Percentiles rank a stretch among this genome's conserved stretches.
Evolutionary conservation across 2,329 filamentous ascomycete genomes (phyloP).

Genomic region (Ascochyta clinopodiicola): DNA sequence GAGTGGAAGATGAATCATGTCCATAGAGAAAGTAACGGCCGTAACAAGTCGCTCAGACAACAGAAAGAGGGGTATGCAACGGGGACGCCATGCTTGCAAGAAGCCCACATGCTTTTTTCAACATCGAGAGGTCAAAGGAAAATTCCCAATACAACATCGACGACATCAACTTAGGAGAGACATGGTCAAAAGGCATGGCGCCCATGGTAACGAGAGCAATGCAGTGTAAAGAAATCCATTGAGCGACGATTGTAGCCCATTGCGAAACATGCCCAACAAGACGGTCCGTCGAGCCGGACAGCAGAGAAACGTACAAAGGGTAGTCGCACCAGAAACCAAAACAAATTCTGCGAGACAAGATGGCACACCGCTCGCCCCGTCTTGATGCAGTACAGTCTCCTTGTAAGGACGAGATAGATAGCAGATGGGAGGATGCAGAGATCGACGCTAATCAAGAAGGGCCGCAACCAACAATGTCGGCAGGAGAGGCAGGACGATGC

Average conservation of each 20-base stretch:
- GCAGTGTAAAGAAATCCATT: constrained; percentile 37
- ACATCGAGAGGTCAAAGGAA: constrained; percentile 25
- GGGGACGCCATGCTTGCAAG: constrained; percentile 16
- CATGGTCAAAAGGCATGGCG: constrained; percentile 8
- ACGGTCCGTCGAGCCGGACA: constrained; percentile 17
- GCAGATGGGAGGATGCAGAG: constrained; percentile 40
- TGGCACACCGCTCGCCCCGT: constrained; percentile 31
- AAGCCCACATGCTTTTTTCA: constrained; percentile 23
- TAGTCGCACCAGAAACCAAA: constrained; percentile 30
- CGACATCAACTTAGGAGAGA: constrained; percentile 17
- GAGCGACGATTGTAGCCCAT: constrained; percentile 25
- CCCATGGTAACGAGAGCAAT: constrained; percentile 17
- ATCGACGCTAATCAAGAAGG: constrained; percentile 47
- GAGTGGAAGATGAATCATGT: constrained; percentile 6
- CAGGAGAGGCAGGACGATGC: constrained; percentile 39
- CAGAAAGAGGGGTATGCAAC: constrained; percentile 20
- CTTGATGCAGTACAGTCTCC: constrained; percentile 35
- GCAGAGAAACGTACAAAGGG: constrained; percentile 36
- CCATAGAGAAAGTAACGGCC: constrained; percentile 14
- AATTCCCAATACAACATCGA: constrained; percentile 21
- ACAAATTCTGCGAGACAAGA: constrained; percentile 24
- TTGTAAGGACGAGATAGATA: constrained; percentile 42
- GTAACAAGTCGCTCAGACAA: constrained; percentile 18
- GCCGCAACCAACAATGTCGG: constrained; percentile 45
- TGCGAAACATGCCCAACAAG: constrained; percentile 33